Evolutionary conservation across 1,284 basidiomycete genomes (phyloP).

Genomic region (Ceratobasidium sp.): DNA sequence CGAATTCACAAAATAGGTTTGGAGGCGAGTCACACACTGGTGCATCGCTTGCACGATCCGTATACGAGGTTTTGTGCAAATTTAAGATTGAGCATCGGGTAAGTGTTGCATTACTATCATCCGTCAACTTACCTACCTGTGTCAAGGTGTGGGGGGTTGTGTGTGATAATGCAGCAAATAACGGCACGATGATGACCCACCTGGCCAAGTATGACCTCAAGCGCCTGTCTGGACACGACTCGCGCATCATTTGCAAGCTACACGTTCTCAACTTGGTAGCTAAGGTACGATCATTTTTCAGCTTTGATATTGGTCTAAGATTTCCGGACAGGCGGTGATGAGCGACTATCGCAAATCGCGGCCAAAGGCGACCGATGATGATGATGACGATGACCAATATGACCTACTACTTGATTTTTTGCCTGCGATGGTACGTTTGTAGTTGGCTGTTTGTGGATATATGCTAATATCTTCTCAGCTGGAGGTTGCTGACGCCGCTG

Average conservation of each 20-base stretch:
- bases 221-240: not conserved
- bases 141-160: slow-evolving; percentile 9
- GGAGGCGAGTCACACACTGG: slow-evolving; percentile 4
- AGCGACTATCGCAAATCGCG: too few species aligned
- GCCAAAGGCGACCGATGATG: too few species aligned
- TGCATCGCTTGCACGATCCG: not conserved
- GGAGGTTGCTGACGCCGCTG: not conserved
- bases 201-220: not conserved
- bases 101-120: slow-evolving; percentile 9
- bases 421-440: too few species aligned
- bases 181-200: slow-evolving; percentile 11
- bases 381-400: too few species aligned
- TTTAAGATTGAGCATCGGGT: slow-evolving; percentile 31
- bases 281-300: slow-evolving; percentile 4
- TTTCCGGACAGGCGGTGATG: too few species aligned
- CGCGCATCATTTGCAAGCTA: not conserved
- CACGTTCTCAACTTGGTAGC: slow-evolving; percentile 1
- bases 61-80: not conserved
- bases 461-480: too few species aligned
- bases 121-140: not conserved
- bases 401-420: too few species aligned
- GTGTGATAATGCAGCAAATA: slow-evolving; percentile 19
- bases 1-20: not conserved
- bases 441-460: too few species aligned
- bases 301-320: too few species aligned